These are phyloP conservation scores for Chrysoporthe austroafricana DNA, from an alignment of 2,329 filamentous ascomycete species.

Conservation along the genomic window DNA sequence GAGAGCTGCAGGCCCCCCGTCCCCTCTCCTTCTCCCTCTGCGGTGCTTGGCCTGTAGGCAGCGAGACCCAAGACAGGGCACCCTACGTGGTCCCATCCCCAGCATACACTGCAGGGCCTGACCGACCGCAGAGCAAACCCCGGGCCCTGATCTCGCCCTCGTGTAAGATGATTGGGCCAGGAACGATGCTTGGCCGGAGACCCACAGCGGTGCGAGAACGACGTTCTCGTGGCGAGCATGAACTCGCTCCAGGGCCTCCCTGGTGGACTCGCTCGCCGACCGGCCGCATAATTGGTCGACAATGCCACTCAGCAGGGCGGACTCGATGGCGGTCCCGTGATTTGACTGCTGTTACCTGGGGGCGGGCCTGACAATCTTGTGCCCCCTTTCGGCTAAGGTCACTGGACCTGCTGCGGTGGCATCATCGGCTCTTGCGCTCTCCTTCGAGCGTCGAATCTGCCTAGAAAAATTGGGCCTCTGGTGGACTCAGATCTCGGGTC, in stretches of 20 bases:
- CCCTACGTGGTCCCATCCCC: background rate
- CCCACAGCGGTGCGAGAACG: background rate
- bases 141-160: background rate
- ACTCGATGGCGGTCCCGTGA: constrained; percentile 1
- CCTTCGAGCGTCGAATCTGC: background rate
- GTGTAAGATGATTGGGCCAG: constrained; percentile 5
- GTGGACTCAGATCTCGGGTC: constrained; percentile 1
- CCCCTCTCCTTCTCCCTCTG: background rate
- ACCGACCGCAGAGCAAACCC: background rate
- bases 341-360: background rate
- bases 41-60: background rate
- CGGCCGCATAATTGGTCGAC: background rate
- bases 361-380: background rate
- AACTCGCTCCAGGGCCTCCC: constrained; percentile 1
- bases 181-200: background rate
- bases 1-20: no score
- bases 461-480: background rate
- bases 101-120: background rate
- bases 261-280: background rate
- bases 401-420: background rate
- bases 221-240: background rate
- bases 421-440: constrained; percentile 1
- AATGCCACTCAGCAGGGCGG: background rate
- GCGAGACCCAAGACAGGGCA: background rate
- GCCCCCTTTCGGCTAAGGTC: background rate